Evolutionary conservation across 1,284 basidiomycete species (phyloP).

Genomic region (Fomitopsis schrenkii): DNA sequence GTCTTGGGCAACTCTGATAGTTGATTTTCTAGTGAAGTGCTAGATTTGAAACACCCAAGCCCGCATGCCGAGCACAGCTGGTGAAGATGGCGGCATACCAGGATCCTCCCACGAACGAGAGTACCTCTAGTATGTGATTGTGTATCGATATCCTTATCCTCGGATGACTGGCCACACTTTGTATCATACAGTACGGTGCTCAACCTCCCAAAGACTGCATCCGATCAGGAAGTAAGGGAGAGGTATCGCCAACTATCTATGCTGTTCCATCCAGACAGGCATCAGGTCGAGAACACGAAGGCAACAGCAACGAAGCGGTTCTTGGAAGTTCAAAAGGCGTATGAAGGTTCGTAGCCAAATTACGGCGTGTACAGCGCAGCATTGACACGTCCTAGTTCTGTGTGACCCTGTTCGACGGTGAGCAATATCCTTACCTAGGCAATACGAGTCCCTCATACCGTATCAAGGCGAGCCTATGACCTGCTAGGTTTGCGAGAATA

Average conservation of each 20-base stretch:
- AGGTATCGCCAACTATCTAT: constrained; percentile 68
- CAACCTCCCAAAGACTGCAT: constrained; percentile 62
- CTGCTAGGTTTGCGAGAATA: constrained; percentile 46
- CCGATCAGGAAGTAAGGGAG: constrained; percentile 67
- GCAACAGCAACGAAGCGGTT: constrained; percentile 63
- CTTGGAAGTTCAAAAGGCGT: constrained; percentile 74
- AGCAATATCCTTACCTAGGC: constrained; percentile 13
- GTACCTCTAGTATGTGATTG: constrained; percentile 18
- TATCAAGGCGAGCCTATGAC: constrained; percentile 62
- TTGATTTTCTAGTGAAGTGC: too few species aligned
- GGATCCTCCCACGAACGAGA: constrained; percentile 9
- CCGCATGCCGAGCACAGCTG: constrained; percentile 1
- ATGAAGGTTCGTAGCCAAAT: constrained; percentile 49
- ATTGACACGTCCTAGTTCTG: constrained; percentile 45
- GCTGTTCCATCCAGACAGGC: constrained; percentile 86
- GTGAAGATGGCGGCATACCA: constrained; percentile 4
- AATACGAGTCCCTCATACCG: constrained; percentile 12
- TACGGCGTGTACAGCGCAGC: constrained; percentile 1
- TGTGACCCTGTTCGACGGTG: constrained; percentile 73
- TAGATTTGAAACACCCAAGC: too few species aligned
- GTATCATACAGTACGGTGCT: constrained; percentile 49
- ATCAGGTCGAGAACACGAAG: constrained; percentile 55
- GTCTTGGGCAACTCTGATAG: too few species aligned
- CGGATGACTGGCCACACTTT: neutral
- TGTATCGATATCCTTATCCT: neutral